Conservation (phyloP, 805 yeast species). For the Candida pseudofarinosa region DNA sequence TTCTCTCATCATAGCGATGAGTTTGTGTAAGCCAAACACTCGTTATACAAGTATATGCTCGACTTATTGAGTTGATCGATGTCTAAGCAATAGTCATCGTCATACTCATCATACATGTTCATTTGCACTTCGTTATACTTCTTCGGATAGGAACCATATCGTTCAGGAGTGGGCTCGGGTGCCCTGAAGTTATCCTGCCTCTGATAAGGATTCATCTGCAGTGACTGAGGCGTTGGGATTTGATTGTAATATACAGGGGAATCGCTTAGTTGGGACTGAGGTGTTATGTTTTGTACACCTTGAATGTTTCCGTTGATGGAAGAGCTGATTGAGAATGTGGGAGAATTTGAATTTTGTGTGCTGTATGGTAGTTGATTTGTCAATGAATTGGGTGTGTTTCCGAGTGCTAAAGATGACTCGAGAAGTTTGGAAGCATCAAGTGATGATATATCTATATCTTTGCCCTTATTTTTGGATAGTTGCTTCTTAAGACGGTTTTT, state of each 20-base stretch:
- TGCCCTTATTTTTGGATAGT: slow-evolving; percentile 17
- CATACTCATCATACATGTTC: slow-evolving; percentile 27
- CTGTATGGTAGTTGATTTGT: slow-evolving; percentile 3
- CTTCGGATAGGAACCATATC: slow-evolving; percentile 2
- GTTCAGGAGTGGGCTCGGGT: slow-evolving; percentile 7
- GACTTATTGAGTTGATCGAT: slow-evolving; percentile 33
- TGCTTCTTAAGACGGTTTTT: slow-evolving; percentile 40
- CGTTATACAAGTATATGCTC: slow-evolving; percentile 4
- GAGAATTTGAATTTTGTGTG: slow-evolving; percentile 8
- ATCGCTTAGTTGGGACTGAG: slow-evolving; percentile 3
- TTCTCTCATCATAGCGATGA: background rate
- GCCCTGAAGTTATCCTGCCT: slow-evolving; percentile 3
- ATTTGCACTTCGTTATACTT: background rate
- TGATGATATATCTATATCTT: slow-evolving; percentile 3
- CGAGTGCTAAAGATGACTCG: slow-evolving; percentile 5
- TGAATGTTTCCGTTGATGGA: slow-evolving; percentile 3
- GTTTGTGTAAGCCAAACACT: slow-evolving; percentile 6
- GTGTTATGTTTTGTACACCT: slow-evolving; percentile 2
- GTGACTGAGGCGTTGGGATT: slow-evolving; percentile 3
- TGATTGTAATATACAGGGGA: slow-evolving; percentile 5
- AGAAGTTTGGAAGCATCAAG: slow-evolving; percentile 7
- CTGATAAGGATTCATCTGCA: slow-evolving; percentile 1
- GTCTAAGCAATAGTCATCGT: slow-evolving; percentile 42
- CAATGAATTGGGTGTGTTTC: slow-evolving; percentile 8
- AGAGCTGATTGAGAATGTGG: slow-evolving; percentile 8